These are phyloP conservation scores for Rhododendron simsii DNA, from an alignment of 148 eudicot genomes.

Conservation along the genomic window DNA sequence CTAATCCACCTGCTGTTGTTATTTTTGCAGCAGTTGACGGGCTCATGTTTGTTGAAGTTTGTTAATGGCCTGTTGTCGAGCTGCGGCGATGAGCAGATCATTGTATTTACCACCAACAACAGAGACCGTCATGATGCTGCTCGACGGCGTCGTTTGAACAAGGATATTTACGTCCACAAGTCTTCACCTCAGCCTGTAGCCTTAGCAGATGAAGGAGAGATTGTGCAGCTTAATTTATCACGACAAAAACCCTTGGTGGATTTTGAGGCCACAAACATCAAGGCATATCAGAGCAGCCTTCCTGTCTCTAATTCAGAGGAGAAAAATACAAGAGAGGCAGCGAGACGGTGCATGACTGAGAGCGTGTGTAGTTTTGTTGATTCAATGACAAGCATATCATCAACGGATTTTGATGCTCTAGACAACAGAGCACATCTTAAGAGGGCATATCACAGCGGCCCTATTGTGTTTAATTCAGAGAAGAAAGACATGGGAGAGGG, in stretches of 20 bases:
- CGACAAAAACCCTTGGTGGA: too few relatives aligned
- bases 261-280: too few relatives aligned
- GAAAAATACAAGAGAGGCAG: background rate
- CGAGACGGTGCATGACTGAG: too few relatives aligned
- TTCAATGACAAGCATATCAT: too few relatives aligned
- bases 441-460: too few relatives aligned
- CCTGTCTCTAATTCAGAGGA: background rate
- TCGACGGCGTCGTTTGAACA: accelerated
- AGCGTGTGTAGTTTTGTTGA: too few relatives aligned
- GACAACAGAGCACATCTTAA: too few relatives aligned
- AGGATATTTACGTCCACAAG: background rate
- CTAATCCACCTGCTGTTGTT: background rate
- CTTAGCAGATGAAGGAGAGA: background rate
- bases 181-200: background rate
- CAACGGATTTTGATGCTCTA: too few relatives aligned
- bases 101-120: background rate
- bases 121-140: background rate
- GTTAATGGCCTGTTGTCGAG: background rate
- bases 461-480: too few relatives aligned
- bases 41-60: background rate
- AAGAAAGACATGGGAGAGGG: too few relatives aligned
- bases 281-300: background rate
- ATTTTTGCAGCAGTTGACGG: background rate
- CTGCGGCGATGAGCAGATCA: background rate
- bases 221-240: too few relatives aligned